These are phyloP conservation scores for Starmerella riodocensis DNA, from an alignment of 805 yeast genomes.

Conservation along the genomic window DNA sequence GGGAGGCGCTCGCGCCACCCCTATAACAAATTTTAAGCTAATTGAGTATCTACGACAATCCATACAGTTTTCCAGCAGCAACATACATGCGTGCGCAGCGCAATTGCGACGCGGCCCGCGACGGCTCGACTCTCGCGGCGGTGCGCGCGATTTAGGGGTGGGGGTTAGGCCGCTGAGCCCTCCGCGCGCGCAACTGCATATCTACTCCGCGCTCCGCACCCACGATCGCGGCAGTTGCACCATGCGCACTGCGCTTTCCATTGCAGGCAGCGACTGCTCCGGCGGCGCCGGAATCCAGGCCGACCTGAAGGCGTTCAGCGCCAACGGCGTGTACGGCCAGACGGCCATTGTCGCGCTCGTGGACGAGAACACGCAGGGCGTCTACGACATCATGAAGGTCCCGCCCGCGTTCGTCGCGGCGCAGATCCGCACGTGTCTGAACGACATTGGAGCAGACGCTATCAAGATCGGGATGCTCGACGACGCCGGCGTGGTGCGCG, in stretches of 20 bases:
- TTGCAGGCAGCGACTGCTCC: constrained; percentile 60
- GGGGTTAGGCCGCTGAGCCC: too few relatives aligned
- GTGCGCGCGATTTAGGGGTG: too few relatives aligned
- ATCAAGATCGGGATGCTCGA: constrained; percentile 69
- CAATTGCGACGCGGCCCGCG: too few relatives aligned
- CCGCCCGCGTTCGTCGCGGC: constrained; percentile 30
- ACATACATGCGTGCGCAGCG: too few relatives aligned
- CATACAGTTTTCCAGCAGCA: too few relatives aligned
- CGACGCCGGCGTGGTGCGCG: constrained; percentile 40
- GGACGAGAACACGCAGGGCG: constrained; percentile 50
- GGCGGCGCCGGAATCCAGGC: constrained; percentile 94
- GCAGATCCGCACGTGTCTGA: constrained; percentile 41
- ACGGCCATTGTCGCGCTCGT: constrained; percentile 71
- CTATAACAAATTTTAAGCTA: too few relatives aligned
- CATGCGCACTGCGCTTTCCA: constrained; percentile 16
- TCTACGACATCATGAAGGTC: constrained; percentile 14
- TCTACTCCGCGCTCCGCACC: too few relatives aligned
- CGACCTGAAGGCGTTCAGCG: constrained; percentile 64
- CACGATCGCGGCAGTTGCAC: not conserved
- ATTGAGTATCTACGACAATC: too few relatives aligned
- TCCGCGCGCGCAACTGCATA: too few relatives aligned
- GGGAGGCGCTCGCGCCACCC: too few relatives aligned
- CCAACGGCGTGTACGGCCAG: constrained; percentile 61
- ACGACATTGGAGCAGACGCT: constrained; percentile 50
- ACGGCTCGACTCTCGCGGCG: too few relatives aligned